Evolutionary conservation across 1,284 basidiomycete species (phyloP), one percentile per base, ranked within the genome.

Genomic region (Rhodotorula sp.): DNA sequence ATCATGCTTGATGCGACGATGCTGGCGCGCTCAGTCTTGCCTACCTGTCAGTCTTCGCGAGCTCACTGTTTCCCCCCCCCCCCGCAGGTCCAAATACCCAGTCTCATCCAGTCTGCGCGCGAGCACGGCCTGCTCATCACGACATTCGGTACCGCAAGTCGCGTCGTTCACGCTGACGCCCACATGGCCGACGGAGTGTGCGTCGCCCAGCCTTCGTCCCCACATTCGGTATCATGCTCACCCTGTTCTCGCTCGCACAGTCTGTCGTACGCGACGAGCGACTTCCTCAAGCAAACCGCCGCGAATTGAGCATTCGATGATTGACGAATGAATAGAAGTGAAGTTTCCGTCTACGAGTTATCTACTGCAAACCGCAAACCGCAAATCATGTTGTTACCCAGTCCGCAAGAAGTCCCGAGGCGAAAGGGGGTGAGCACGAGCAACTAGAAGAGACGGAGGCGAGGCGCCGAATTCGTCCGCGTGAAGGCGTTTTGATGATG

Each of bases 1-100:
- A 85, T 99, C 61, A 88, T 96, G 79, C 86, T 96, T 60, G 91
- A 97, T 80, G 89, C 90, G n/a, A 86, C 89, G 52, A 84, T 96
- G 69, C 81, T 98, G 81, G 93, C 94, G 75, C 80, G 85, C n/a
- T 20, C 34, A 2, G 22, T 40, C 51, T 57, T 51, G 15, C 62
- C 44, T 31, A 13, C 44, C 20, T 20, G 34, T 0, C 8, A 24
- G 47, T 51, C 37, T 56, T 59, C 48, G 37, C 34, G n/a, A 31
- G 47, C 50, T 44, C 22, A 40, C 47, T n/a, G n/a, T n/a, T n/a
- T n/a, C 6, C 22, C 13, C 0, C 5, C 13, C 15, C 1, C 11
- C 47, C 22, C 56, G 22, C 70, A 82, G 81, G 79, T 81, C 84
- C 80, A 81, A 77, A 92, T 95, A 48, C 92, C 93, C 44, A 90